Conservation (phyloP, 352 stramenopile genomes). For the Phytophthora constricta region DNA sequence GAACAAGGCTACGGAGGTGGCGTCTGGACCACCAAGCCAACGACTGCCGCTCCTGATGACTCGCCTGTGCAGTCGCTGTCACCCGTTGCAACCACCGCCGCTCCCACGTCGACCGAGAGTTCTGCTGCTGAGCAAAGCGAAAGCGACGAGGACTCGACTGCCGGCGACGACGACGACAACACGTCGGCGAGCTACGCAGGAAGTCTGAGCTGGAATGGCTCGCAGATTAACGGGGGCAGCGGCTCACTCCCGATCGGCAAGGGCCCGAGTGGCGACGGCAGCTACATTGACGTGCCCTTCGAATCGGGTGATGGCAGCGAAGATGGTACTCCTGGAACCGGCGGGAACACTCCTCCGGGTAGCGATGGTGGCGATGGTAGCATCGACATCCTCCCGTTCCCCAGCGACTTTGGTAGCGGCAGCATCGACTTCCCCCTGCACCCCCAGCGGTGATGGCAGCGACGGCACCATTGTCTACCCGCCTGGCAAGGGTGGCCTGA, state of each 20-base stretch:
- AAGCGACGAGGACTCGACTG: slow-evolving; percentile 3
- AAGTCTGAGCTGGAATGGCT: slow-evolving; percentile 8
- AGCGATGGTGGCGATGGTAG: background rate
- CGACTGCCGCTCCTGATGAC: background rate
- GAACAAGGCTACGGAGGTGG: slow-evolving; percentile 28
- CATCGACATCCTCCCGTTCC: background rate
- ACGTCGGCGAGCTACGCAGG: slow-evolving; percentile 1
- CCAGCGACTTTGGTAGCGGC: background rate
- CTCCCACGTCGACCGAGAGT: slow-evolving; percentile 14
- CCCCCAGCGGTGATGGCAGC: background rate
- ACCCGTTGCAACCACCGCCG: background rate
- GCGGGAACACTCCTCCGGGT: too few relatives aligned
- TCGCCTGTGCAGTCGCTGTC: background rate
- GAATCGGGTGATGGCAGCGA: background rate
- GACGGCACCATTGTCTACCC: background rate
- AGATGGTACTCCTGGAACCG: too few relatives aligned
- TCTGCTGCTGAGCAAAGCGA: slow-evolving; percentile 1
- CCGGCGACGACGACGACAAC: slow-evolving; percentile 4
- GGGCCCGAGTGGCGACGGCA: background rate
- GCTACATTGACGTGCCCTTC: background rate
- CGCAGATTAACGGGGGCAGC: slow-evolving; percentile 4
- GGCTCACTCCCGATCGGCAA: background rate
- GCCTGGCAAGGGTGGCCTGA: background rate
- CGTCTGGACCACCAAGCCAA: slow-evolving; percentile 12
- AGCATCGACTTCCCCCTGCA: too few relatives aligned